Conservation (phyloP, 2,329 filamentous ascomycete species). For the Epichloe amarillans region DNA sequence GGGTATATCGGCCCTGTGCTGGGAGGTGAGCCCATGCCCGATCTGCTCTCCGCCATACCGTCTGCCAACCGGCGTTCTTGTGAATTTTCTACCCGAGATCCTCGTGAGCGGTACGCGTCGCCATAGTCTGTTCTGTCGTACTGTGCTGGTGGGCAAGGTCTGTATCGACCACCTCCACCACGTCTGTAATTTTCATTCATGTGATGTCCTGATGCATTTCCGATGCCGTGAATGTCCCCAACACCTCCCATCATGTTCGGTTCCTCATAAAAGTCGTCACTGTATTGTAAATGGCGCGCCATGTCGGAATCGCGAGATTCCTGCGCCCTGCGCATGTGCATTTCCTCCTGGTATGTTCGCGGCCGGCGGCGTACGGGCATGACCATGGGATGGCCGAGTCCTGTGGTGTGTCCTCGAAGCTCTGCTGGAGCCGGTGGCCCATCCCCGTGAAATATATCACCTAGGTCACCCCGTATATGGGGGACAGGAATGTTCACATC, state of each 20-base stretch:
- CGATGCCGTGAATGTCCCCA: slow-evolving; percentile 28
- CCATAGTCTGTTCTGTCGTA: slow-evolving; percentile 21
- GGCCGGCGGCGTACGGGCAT: slow-evolving; percentile 13
- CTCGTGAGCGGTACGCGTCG: slow-evolving; percentile 29
- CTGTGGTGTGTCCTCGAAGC: slow-evolving; percentile 8
- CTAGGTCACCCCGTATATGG: slow-evolving; percentile 13
- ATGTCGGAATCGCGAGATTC: slow-evolving; percentile 31
- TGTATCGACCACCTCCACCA: slow-evolving; percentile 1
- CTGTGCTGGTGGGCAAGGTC: not conserved
- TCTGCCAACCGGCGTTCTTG: slow-evolving; percentile 24
- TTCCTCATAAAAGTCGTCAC: slow-evolving; percentile 26
- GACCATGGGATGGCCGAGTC: slow-evolving; percentile 6
- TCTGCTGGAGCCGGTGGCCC: slow-evolving; percentile 19
- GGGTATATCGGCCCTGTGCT: slow-evolving; percentile 21
- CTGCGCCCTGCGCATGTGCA: slow-evolving; percentile 31
- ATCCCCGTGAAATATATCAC: slow-evolving; percentile 9
- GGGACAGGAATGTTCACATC: slow-evolving; percentile 36
- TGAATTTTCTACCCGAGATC: slow-evolving; percentile 3
- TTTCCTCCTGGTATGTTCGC: slow-evolving; percentile 32
- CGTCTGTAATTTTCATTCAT: slow-evolving; percentile 45
- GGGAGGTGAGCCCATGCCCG: slow-evolving; percentile 17
- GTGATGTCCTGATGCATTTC: slow-evolving; percentile 42
- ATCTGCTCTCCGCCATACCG: slow-evolving; percentile 32
- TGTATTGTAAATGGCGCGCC: slow-evolving; percentile 13
- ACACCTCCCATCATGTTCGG: slow-evolving; percentile 20